Evolutionary conservation across 2,329 filamentous ascomycete species (phyloP).

Genomic region (Camillea tinctor): DNA sequence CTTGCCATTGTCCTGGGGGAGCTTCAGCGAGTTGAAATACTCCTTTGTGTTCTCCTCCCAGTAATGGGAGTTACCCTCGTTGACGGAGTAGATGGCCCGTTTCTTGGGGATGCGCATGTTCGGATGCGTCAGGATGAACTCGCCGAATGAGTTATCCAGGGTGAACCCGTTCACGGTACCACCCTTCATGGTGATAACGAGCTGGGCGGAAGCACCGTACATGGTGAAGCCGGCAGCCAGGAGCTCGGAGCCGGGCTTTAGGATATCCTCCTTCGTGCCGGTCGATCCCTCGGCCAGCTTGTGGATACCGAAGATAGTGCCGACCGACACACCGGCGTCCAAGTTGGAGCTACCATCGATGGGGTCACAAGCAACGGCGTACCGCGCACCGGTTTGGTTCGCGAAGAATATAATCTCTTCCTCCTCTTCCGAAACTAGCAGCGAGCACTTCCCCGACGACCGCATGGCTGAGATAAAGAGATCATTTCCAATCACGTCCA

Average conservation of each 20-base stretch:
- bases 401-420: slow-evolving; percentile 89
- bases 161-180: slow-evolving; percentile 96
- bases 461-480: slow-evolving; percentile 95
- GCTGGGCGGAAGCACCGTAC: slow-evolving; percentile 95
- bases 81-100: slow-evolving; percentile 92
- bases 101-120: slow-evolving; percentile 83
- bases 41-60: slow-evolving; percentile 85
- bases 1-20: slow-evolving; percentile 70
- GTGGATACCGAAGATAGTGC: slow-evolving; percentile 95
- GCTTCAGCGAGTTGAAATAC: slow-evolving; percentile 90
- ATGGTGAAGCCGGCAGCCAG: slow-evolving; percentile 98
- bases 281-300: slow-evolving; percentile 75
- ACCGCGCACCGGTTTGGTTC: slow-evolving; percentile 71
- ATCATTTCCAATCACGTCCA: slow-evolving; percentile 98
- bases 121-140: slow-evolving; percentile 98
- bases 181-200: slow-evolving; percentile 95
- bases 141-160: slow-evolving; percentile 90
- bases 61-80: slow-evolving; percentile 97
- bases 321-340: slow-evolving; percentile 95
- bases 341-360: slow-evolving; percentile 98
- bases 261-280: slow-evolving; percentile 79
- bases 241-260: slow-evolving; percentile 86
- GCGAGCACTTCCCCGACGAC: slow-evolving; percentile 83
- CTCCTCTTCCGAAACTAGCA: slow-evolving; percentile 97
- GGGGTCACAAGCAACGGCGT: slow-evolving; percentile 94